Base-by-base conservation (phyloP, 2,329 filamentous ascomycete species). In the Acephala macrosclerotiorum region DNA sequence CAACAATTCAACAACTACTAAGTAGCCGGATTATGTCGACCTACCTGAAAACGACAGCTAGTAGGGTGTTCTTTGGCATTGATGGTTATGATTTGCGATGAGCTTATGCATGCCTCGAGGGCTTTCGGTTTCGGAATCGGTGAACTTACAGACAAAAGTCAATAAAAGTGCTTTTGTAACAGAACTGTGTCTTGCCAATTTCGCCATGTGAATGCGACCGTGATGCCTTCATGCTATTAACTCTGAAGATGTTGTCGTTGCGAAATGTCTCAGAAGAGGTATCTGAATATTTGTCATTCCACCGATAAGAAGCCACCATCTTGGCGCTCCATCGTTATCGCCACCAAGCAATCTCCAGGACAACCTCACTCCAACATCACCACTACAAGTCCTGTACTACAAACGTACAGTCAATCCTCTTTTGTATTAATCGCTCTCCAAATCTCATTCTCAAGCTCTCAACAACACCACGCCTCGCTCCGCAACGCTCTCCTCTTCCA, bases 1-100 rank as follows among this genome's bases (percentile, higher is more conserved):
- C 71, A 76, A 53, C 53, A 51, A n/a, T 55, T 64, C 14, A 33
- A 57, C 20, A 42, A 45, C 55, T 72, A 71, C 55, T 65, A 72
- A 14, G 12, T 2, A 29, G 47, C 20, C 56, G 61, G 42, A 33
- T 38, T 49, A 63, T 60, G 61, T 51, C 33, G 49, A 36, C 35
- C 22, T 45, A 26, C 36, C 22, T 18, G 36, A 45, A 25, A 45
- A 12, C 29, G 5, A 14, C 2, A 18, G 38, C 20, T 6, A 26
- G n/a, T 29, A 42, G 36, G 29, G 20, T 29, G 38, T 36, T 20
- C 9, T 49, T 22, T n/a, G 38, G 35, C 61, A 64, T 55, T 57
- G 61, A 59, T 67, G 65, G 63, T 56, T 40, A 63, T 63, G 66
- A 55, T 58, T 64, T 62, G 47, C 47, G 35, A 35, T 55, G 51